Evolutionary conservation across 805 yeast genomes (phyloP), one percentile per base, ranked within the genome.

Genomic region (Yarrowia yakushimensis): DNA sequence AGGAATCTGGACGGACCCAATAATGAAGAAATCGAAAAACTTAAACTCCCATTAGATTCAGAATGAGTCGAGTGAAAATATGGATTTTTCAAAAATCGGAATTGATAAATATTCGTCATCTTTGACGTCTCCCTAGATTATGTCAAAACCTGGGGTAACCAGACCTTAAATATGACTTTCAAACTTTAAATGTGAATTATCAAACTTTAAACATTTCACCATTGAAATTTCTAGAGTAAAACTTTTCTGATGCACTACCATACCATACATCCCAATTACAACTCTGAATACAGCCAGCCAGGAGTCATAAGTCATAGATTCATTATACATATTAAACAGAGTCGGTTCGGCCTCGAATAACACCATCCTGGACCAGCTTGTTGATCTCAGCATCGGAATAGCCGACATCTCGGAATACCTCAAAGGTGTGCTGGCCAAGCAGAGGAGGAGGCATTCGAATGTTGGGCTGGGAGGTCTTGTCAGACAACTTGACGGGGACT

Each of bases 401-500:
- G 2, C 73, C 74, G 22, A 69, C 48, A 31, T 66, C 70, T 8
- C n/a, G 36, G 50, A 77, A 64, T 2, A 76, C 67, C 60, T 73
- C 76, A 12, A 34, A 55, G 1, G 77, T 74, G 64, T 76, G 79
- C 67, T 76, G 72, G 15, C 79, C 79, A 18, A 77, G 68, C 15
- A 70, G 64, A 2, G 79, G 79, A 7, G 79, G 79, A 9, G 78
- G 68, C 4, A 62, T 41, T 18, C 74, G 64, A 33, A 77, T 67
- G 11, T 59, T 46, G n/a, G 77, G 75, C 63, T 69, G 74, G 11
- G 37, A 39, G 1, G 52, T 25, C 12, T 77, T 70, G 36, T 67
- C 67, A 36, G 75, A 69, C 68, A 69, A 76, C 64, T 76, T 76
- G n/a, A 77, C 74, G 1, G 79, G 79, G 9, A 73, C 69, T 57